phyloP scores from a whole-genome alignment of 2,329 filamentous ascomycete species.

The Aspergillus novoparasiticus region DNA sequence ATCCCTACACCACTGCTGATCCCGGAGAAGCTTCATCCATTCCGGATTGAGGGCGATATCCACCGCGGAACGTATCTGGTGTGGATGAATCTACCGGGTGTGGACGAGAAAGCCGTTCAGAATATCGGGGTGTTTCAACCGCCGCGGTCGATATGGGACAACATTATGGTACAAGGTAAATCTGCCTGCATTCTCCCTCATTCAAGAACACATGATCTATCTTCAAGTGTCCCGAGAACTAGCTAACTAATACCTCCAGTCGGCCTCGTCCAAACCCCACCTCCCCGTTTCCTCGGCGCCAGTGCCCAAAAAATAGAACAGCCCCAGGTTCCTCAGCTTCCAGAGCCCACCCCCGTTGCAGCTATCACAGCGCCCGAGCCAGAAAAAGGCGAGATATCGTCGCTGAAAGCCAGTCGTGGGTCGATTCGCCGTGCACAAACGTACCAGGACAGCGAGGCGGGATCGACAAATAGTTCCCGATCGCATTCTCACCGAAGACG shows the following conservation, averaged over 20 bases:
- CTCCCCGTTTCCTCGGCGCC: not conserved
- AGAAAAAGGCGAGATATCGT: not conserved
- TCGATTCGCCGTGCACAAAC: not conserved
- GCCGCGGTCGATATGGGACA: not conserved
- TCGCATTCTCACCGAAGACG: not conserved
- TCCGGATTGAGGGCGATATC: constrained; percentile 2
- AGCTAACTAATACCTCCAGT: not conserved
- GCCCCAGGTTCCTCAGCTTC: not conserved
- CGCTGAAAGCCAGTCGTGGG: not conserved
- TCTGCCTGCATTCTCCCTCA: not conserved
- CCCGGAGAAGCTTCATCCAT: constrained; percentile 3
- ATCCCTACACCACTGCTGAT: not conserved
- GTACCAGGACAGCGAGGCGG: not conserved
- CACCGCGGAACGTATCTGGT: constrained; percentile 4
- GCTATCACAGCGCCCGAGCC: not conserved
- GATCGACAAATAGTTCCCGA: not conserved
- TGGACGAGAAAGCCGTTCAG: not conserved
- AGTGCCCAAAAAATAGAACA: not conserved
- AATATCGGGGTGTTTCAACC: constrained; percentile 6
- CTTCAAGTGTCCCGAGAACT: not conserved
- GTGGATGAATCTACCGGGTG: constrained; percentile 7
- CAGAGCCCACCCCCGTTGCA: not conserved
- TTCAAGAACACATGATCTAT: not conserved
- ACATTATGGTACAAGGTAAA: not conserved
- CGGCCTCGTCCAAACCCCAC: not conserved